Evolutionary conservation across 768 basidiomycete species (phyloP).

Genomic region (Pisolithus orientalis): DNA sequence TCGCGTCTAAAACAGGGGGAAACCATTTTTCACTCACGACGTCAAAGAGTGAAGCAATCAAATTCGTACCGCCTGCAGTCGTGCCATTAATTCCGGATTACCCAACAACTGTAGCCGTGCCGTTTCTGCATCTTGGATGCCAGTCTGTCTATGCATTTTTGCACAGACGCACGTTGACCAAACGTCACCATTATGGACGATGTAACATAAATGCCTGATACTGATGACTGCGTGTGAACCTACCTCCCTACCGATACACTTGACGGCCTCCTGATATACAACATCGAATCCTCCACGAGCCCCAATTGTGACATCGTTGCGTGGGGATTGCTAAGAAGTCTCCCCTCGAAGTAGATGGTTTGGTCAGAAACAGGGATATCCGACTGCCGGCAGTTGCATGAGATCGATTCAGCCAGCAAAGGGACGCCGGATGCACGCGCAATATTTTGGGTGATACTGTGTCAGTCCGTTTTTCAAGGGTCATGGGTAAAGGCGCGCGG

Average conservation of each 20-base stretch:
- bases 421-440: not conserved
- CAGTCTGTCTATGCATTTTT: slow-evolving; percentile 34
- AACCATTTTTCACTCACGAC: not conserved
- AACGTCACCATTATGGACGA: not conserved
- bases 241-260: slow-evolving; percentile 16
- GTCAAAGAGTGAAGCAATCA: not conserved
- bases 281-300: slow-evolving; percentile 53
- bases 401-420: not conserved
- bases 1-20: slow-evolving; percentile 43
- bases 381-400: slow-evolving; percentile 41
- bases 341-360: slow-evolving; percentile 59
- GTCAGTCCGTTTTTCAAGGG: too few relatives aligned
- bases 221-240: not conserved
- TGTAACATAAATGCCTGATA: too few relatives aligned
- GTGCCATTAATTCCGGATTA: slow-evolving; percentile 71
- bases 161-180: not conserved
- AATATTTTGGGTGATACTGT: too few relatives aligned
- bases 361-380: slow-evolving; percentile 70
- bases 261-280: slow-evolving; percentile 62
- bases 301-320: slow-evolving; percentile 64
- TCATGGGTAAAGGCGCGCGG: slow-evolving; percentile 1
- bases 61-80: slow-evolving; percentile 56
- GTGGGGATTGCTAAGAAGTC: slow-evolving; percentile 60
- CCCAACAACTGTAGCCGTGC: slow-evolving; percentile 86
- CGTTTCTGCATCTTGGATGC: slow-evolving; percentile 79